Percentiles rank a stretch among this genome's conserved stretches.
Evolutionary conservation across 2,329 filamentous ascomycete genomes (phyloP).

Genomic region (Dryadomyces quercus-mongolicae): DNA sequence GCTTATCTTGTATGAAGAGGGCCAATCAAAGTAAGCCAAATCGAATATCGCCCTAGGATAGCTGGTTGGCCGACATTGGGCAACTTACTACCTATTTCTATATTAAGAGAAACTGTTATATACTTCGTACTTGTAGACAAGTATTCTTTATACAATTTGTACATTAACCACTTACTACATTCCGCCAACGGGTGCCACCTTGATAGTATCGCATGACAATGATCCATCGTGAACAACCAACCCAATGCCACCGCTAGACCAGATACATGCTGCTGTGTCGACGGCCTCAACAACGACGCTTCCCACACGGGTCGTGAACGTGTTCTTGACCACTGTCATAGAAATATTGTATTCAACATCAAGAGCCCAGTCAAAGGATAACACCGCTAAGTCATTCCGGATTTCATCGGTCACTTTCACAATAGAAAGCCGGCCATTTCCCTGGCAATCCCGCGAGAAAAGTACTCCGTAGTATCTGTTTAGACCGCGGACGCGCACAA

Average conservation of each 20-base stretch:
- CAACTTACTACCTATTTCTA: too few species aligned
- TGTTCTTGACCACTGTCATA: background rate
- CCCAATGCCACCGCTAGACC: background rate
- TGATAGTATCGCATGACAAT: background rate
- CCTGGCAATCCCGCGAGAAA: conserved; percentile 7
- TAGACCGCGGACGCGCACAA: conserved; percentile 17
- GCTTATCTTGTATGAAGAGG: too few species aligned
- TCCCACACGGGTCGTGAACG: background rate
- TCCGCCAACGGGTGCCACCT: background rate
- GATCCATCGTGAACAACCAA: background rate
- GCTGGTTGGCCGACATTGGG: too few species aligned
- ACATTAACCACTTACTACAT: too few species aligned
- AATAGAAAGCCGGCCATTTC: background rate
- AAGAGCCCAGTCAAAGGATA: background rate
- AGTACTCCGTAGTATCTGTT: conserved; percentile 19
- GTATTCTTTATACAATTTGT: too few species aligned
- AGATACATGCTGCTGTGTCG: background rate
- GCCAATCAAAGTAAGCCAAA: too few species aligned
- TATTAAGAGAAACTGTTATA: too few species aligned
- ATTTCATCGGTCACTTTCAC: background rate
- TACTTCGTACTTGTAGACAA: too few species aligned
- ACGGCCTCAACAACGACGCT: background rate
- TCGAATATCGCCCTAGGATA: too few species aligned
- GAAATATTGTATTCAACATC: background rate
- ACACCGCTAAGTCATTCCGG: background rate